Percentiles rank a stretch among this genome's conserved stretches.
Conservation (phyloP, 2,329 filamentous ascomycete genomes). For the Colletotrichum tabaci region DNA sequence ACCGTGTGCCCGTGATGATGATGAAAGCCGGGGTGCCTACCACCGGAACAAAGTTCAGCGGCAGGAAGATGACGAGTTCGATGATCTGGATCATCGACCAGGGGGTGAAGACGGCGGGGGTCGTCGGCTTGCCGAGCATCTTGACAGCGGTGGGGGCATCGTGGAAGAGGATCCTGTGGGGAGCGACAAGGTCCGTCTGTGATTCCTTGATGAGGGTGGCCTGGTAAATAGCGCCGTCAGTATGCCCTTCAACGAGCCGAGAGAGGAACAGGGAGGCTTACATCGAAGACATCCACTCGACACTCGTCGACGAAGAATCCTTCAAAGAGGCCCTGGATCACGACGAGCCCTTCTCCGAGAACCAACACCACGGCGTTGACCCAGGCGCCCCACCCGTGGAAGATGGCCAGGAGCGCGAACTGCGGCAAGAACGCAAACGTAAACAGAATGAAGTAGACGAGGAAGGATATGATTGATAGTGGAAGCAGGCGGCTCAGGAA, state of each 20-base stretch:
- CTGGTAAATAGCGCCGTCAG: conserved; percentile 52
- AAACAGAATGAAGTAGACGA: conserved; percentile 90
- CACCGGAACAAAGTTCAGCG: conserved; percentile 89
- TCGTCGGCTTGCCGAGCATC: conserved; percentile 86
- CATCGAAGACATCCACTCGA: conserved; percentile 87
- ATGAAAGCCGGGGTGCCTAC: conserved; percentile 90
- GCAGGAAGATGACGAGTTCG: conserved; percentile 84
- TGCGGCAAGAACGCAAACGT: conserved; percentile 91
- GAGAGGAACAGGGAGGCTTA: conserved; percentile 57
- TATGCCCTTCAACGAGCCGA: background rate
- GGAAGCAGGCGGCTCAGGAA: conserved; percentile 85
- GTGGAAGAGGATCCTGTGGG: conserved; percentile 74
- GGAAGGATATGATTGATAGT: conserved; percentile 83
- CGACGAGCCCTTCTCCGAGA: conserved; percentile 84
- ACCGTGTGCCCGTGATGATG: conserved; percentile 86
- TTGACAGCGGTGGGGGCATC: conserved; percentile 82
- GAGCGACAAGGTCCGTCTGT: conserved; percentile 76
- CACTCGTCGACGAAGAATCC: conserved; percentile 87
- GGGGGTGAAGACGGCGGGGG: conserved; percentile 83
- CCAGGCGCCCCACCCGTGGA: conserved; percentile 91
- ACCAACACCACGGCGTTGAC: conserved; percentile 89
- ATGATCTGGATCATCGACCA: conserved; percentile 93
- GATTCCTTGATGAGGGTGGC: conserved; percentile 83
- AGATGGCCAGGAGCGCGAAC: conserved; percentile 89
- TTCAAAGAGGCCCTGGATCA: conserved; percentile 79